Base-by-base conservation (phyloP, 805 yeast genomes). In the Blastobotrys mokoenaii region DNA sequence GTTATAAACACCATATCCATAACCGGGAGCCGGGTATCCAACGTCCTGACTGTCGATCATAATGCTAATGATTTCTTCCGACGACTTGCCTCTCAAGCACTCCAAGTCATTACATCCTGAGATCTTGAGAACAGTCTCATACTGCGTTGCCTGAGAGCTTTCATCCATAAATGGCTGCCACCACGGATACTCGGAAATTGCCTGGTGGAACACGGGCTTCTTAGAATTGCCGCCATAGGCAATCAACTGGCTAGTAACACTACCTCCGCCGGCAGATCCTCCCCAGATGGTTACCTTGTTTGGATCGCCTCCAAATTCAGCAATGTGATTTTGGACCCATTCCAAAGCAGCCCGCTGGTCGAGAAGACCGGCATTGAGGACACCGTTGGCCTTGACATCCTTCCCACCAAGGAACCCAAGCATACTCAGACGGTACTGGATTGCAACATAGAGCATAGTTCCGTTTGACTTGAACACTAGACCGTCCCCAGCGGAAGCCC, bases 291-390 rank as follows among this genome's bases (percentile, higher is more conserved):
- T 65, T 14, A 68, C 59, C 44, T 50, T 51, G 25, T 54, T 48
- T 1, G 65, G 59, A 46, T 68, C 56, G 20, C 72, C 72, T 10
- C 71, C 71, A 51, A 68, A 67, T 31, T 46, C 40, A 9, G 38
- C 51, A 41, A 67, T 67, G 49, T 67, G 59, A 30, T 59, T 55
- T 30, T 56, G 47, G 15, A 61, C 57, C 73, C 72, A 68, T 14
- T 58, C 53, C 25, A 65, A 48, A 2, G 68, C 71, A 15, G 44
- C 38, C n/a, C 65, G 51, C 43, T 63, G 69, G 45, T 68, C 72
- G 36, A 56, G 52, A 2, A 68, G 46, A 2, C 71, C 72, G 41
- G 55, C 56, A 44, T 68, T 68, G 5, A 61, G 51, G 41, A 46
- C 47, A 2, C 59, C 62, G 5, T 33, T 17, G 3, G 43, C 52